A percentile compares a stretch with the other conserved stretches of the same genome.
Evolutionary conservation across 306 rosid species (phyloP).

Genomic region (Cercis canadensis): DNA sequence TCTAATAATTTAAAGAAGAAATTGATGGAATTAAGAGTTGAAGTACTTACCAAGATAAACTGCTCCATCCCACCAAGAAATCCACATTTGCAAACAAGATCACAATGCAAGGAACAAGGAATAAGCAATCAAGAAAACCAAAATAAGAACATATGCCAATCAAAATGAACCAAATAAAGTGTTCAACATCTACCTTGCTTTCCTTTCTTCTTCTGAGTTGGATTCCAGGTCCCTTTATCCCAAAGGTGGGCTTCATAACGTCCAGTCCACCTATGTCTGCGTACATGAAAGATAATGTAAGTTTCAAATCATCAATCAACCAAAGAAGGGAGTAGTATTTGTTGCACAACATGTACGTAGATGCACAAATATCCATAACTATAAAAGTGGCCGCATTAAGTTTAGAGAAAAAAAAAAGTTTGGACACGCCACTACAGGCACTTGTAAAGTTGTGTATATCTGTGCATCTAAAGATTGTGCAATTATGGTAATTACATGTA

Average conservation of each 20-base stretch:
- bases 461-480: no score
- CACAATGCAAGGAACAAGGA: conserved; percentile 30
- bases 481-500: no score
- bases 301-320: conserved; percentile 19
- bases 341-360: no score
- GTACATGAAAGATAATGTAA: conserved; percentile 11
- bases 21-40: conserved; percentile 12
- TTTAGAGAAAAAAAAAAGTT: no score
- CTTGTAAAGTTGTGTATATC: no score
- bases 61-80: conserved; percentile 49
- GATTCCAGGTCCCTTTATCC: conserved; percentile 97
- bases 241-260: conserved; percentile 91
- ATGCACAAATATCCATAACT: neutral
- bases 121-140: conserved; percentile 24
- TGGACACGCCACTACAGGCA: no score
- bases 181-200: conserved; percentile 71
- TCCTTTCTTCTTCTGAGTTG: conserved; percentile 91
- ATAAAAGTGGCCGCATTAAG: no score
- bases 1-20: neutral
- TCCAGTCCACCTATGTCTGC: conserved; percentile 95
- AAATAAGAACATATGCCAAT: neutral
- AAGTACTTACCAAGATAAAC: conserved; percentile 75
- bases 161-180: neutral
- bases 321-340: no score
- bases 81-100: conserved; percentile 32